Evolutionary conservation across 2,329 filamentous ascomycete species (phyloP).

Genomic region (Penicillium sp.): DNA sequence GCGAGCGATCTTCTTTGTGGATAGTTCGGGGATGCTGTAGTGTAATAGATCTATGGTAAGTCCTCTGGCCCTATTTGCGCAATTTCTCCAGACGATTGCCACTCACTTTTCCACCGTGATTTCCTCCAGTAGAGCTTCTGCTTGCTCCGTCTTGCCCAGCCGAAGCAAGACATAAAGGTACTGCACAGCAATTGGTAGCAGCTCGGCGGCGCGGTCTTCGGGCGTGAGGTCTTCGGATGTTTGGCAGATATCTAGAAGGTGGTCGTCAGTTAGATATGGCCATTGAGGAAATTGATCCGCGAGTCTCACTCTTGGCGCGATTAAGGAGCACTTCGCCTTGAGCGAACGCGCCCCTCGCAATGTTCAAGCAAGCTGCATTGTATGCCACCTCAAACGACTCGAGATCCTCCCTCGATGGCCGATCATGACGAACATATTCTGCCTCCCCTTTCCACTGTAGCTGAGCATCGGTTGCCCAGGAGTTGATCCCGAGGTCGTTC

Average conservation of each 20-base stretch:
- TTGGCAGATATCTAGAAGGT: conserved; percentile 56
- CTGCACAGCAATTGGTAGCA: conserved; percentile 63
- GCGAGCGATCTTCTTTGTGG: conserved; percentile 61
- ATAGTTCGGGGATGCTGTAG: conserved; percentile 57
- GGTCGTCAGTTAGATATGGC: not conserved
- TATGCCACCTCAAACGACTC: conserved; percentile 67
- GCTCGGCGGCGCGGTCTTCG: conserved; percentile 60
- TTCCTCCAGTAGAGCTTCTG: conserved; percentile 53
- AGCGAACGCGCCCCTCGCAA: conserved; percentile 60
- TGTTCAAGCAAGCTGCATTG: conserved; percentile 64
- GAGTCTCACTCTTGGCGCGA: conserved; percentile 54
- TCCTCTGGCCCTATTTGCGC: not conserved
- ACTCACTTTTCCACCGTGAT: conserved; percentile 55
- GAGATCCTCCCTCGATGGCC: conserved; percentile 59
- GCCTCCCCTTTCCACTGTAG: conserved; percentile 60
- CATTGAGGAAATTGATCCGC: no score
- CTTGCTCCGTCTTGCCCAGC: conserved; percentile 58
- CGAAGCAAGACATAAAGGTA: conserved; percentile 61
- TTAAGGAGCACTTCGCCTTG: conserved; percentile 62
- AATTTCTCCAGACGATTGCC: no score
- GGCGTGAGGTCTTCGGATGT: conserved; percentile 61
- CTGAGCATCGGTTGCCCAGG: conserved; percentile 62
- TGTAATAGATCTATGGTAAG: not conserved
- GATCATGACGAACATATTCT: conserved; percentile 54
- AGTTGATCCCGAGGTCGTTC: conserved; percentile 64